Evolutionary conservation across 306 rosid species (phyloP).

Genomic region (Adenanthera pavonina): DNA sequence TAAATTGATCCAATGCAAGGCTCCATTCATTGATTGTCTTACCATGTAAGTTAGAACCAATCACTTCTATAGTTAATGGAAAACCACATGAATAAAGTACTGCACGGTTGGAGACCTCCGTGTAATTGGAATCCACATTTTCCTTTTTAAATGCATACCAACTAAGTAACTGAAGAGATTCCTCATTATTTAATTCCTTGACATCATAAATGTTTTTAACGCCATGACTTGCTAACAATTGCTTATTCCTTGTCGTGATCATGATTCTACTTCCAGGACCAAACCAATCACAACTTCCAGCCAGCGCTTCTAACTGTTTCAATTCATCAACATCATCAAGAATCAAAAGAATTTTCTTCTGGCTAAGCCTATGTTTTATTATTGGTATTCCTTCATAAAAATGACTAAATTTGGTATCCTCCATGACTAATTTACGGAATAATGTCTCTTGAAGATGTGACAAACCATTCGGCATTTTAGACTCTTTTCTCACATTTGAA

Average conservation of each 20-base stretch:
- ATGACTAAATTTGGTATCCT: not conserved
- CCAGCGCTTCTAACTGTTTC: not conserved
- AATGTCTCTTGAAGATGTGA: constrained; percentile 21
- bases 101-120: not conserved
- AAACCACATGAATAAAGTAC: not conserved
- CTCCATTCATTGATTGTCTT: not conserved
- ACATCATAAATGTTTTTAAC: not conserved
- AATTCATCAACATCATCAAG: constrained; percentile 23
- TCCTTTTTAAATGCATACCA: constrained; percentile 4
- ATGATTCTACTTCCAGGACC: constrained; percentile 15
- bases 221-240: not conserved
- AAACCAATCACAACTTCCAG: constrained; percentile 18
- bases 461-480: not conserved
- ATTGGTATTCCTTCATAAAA: not conserved
- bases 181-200: not conserved
- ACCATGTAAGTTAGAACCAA: not conserved
- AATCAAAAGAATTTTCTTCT: not conserved
- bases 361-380: not conserved
- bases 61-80: not conserved
- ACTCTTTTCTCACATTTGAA: not conserved
- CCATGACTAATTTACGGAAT: not conserved
- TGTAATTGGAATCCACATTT: not conserved
- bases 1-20: not conserved
- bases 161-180: constrained; percentile 11
- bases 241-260: not conserved